These are phyloP conservation scores for Ogataea trehalophila DNA, from an alignment of 805 yeast genomes.

Conservation along the genomic window DNA sequence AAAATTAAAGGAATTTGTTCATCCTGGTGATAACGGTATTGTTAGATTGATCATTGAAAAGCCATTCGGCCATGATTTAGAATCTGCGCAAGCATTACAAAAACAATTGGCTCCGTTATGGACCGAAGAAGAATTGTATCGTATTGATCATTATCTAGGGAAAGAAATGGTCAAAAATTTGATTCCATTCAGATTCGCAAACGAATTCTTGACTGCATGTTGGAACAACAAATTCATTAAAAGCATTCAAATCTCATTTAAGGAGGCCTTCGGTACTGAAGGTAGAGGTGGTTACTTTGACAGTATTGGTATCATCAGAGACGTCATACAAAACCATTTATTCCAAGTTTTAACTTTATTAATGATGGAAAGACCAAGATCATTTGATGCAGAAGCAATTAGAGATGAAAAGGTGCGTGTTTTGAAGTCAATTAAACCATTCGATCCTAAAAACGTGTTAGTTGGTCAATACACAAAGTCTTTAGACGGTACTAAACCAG, in stretches of 20 bases:
- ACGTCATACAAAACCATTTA: conserved; percentile 96
- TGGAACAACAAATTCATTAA: conserved; percentile 82
- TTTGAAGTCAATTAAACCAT: conserved; percentile 70
- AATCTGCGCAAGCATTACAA: conserved; percentile 74
- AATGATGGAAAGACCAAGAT: conserved; percentile 93
- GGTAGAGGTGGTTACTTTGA: conserved; percentile 99
- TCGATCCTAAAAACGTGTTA: conserved; percentile 61
- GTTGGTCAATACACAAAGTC: conserved; percentile 86
- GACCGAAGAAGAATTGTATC: conserved; percentile 84
- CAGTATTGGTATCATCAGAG: conserved; percentile 90
- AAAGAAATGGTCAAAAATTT: conserved; percentile 97
- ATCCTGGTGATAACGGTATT: conserved; percentile 58
- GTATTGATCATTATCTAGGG: conserved; percentile 97
- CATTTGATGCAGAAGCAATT: conserved; percentile 88
- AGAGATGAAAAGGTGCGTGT: conserved; percentile 96
- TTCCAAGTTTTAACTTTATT: conserved; percentile 86
- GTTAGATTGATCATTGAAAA: conserved; percentile 89
- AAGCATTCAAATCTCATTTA: conserved; percentile 84
- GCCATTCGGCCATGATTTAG: conserved; percentile 94
- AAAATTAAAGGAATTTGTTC: conserved; percentile 63
- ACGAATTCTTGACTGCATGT: conserved; percentile 77
- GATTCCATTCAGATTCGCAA: conserved; percentile 84
- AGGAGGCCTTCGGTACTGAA: conserved; percentile 98
- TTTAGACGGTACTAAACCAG: conserved; percentile 85
- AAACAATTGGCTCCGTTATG: conserved; percentile 75